Conservation (phyloP, 768 basidiomycete genomes). For the Lactarius indigo region DNA sequence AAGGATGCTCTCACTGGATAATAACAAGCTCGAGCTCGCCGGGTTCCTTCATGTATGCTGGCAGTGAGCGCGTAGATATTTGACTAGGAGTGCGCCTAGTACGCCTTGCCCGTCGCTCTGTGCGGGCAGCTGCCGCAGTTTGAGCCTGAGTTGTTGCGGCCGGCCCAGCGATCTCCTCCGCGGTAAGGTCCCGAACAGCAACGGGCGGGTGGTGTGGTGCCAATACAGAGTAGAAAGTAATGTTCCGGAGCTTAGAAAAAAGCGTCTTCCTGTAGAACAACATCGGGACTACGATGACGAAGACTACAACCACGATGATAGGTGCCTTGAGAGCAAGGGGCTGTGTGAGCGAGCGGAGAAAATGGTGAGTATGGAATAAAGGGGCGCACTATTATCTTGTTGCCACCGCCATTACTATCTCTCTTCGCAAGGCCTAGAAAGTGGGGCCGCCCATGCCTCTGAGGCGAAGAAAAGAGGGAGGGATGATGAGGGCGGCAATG, state of each 20-base stretch:
- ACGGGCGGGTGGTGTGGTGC: neutral
- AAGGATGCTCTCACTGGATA: constrained; percentile 37
- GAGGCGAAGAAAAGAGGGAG: constrained; percentile 1
- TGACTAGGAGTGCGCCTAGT: constrained; percentile 69
- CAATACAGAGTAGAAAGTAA: neutral
- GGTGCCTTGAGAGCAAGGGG: constrained; percentile 16
- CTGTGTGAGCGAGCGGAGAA: neutral
- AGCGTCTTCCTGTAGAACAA: constrained; percentile 4
- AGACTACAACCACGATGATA: constrained; percentile 14
- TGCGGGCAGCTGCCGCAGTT: neutral
- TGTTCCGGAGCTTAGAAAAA: neutral
- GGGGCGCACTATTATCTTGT: constrained; percentile 9
- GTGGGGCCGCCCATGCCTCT: constrained; percentile 14
- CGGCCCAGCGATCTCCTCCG: constrained; percentile 23
- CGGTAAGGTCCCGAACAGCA: constrained; percentile 23
- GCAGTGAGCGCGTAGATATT: constrained; percentile 73
- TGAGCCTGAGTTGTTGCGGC: constrained; percentile 8
- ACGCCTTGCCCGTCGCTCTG: constrained; percentile 36
- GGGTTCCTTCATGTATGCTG: constrained; percentile 80
- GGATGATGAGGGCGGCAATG: neutral
- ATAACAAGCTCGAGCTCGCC: constrained; percentile 81
- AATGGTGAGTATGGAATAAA: neutral
- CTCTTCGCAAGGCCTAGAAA: constrained; percentile 5
- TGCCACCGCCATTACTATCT: neutral
- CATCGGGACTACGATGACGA: constrained; percentile 6